Evolutionary conservation across 1,284 basidiomycete genomes (phyloP).

Genomic region (Cryptococcus sp.): DNA sequence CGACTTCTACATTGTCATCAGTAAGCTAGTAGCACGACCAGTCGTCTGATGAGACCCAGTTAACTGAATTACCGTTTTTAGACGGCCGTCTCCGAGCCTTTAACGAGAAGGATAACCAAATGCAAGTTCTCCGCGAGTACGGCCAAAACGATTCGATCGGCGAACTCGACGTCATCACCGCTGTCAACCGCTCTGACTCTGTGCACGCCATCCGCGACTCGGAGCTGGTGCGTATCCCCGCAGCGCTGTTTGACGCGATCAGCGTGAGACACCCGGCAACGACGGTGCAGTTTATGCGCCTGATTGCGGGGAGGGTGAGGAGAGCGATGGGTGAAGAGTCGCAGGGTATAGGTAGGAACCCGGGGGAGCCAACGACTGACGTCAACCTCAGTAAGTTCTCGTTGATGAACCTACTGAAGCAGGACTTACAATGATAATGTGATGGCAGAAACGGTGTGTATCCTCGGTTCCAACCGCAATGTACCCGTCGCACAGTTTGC

Average conservation of each 20-base stretch:
- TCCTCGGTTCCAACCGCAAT: conserved; percentile 59
- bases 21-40: conserved; percentile 14
- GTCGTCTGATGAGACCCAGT: not conserved
- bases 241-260: conserved; percentile 96
- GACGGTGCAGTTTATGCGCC: conserved; percentile 89
- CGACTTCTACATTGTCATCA: conserved; percentile 98
- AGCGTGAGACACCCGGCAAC: conserved; percentile 88
- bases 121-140: conserved; percentile 86
- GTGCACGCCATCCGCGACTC: conserved; percentile 97
- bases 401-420: conserved; percentile 46
- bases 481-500: conserved; percentile 86
- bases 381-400: conserved; percentile 90
- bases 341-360: conserved; percentile 37
- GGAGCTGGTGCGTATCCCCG: conserved; percentile 95
- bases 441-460: conserved; percentile 44
- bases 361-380: conserved; percentile 25
- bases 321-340: conserved; percentile 64
- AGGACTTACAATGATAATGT: not conserved
- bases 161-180: conserved; percentile 96
- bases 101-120: conserved; percentile 62
- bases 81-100: conserved; percentile 83
- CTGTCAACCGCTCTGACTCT: conserved; percentile 79
- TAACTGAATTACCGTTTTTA: conserved; percentile 3
- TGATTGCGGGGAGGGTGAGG: conserved; percentile 89
- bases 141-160: conserved; percentile 72